These are phyloP conservation scores for Boletus vermiculosoides DNA, from an alignment of 768 basidiomycete genomes.

Conservation along the genomic window DNA sequence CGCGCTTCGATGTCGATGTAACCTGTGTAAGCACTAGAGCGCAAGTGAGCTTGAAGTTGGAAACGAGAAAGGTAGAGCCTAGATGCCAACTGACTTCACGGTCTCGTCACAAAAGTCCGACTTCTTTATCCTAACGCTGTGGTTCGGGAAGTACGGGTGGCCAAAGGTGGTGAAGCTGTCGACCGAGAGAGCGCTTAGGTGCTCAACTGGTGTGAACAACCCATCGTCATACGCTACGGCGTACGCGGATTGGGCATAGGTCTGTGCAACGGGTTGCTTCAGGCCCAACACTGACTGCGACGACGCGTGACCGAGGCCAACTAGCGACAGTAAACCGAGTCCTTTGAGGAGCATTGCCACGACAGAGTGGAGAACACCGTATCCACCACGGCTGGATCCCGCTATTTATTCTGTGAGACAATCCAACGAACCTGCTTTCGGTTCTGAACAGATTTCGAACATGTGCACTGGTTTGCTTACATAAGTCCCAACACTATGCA, in stretches of 20 bases:
- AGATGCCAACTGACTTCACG: constrained; percentile 31
- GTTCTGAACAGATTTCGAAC: neutral
- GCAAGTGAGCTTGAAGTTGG: neutral
- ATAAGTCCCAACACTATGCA: too few relatives aligned
- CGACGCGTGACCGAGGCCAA: constrained; percentile 13
- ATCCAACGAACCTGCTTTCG: neutral
- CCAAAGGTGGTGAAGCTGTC: constrained; percentile 37
- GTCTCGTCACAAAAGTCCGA: constrained; percentile 40
- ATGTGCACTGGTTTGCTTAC: too few relatives aligned
- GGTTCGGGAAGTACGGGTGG: constrained; percentile 45
- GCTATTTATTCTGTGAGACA: constrained; percentile 1
- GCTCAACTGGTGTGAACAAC: constrained; percentile 35
- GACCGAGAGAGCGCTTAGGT: constrained; percentile 28
- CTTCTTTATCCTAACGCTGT: constrained; percentile 43
- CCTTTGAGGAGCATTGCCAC: constrained; percentile 9
- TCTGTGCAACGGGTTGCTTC: constrained; percentile 1
- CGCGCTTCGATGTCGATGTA: constrained; percentile 67
- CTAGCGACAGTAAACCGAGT: constrained; percentile 20
- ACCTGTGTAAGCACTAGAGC: constrained; percentile 54
- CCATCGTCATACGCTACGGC: constrained; percentile 27
- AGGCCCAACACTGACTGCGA: constrained; percentile 20
- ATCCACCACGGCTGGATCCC: neutral
- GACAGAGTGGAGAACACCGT: neutral
- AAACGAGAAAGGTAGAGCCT: neutral
- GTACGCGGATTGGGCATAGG: constrained; percentile 4